phyloP scores from a whole-genome alignment of 2,329 filamentous ascomycete species.

The Pseudogymnoascus sp. region DNA sequence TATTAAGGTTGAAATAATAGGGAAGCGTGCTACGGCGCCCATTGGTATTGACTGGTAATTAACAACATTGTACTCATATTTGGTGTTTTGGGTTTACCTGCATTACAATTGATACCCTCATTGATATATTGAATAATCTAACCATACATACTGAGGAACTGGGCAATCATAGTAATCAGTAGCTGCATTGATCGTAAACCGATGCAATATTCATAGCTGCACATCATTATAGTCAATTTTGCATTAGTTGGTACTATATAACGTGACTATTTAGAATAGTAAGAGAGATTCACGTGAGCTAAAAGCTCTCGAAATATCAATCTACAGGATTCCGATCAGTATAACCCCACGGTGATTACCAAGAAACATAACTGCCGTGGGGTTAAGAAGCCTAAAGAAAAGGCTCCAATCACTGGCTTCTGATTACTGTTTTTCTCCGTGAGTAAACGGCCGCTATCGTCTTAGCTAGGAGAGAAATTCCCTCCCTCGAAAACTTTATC shows the following conservation, averaged over 20 bases:
- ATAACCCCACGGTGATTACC: not conserved
- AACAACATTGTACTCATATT: not conserved
- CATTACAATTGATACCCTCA: not conserved
- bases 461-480: not conserved
- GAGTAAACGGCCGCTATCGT: not conserved
- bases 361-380: not conserved
- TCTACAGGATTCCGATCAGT: no score
- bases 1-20: slow-evolving; percentile 1
- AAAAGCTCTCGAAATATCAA: not conserved
- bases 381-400: not conserved
- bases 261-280: not conserved
- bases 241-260: not conserved
- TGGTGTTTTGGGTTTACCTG: not conserved
- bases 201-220: no score
- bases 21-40: not conserved
- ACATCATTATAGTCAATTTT: no score
- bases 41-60: not conserved
- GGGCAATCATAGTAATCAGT: not conserved
- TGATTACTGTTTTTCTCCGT: not conserved
- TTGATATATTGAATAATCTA: not conserved
- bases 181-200: no score
- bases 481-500: not conserved
- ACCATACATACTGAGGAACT: not conserved
- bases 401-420: not conserved
- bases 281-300: not conserved